These are phyloP conservation scores for Emmonsiellopsis sp. DNA, from an alignment of 2,329 filamentous ascomycete species.

Conservation along the genomic window DNA sequence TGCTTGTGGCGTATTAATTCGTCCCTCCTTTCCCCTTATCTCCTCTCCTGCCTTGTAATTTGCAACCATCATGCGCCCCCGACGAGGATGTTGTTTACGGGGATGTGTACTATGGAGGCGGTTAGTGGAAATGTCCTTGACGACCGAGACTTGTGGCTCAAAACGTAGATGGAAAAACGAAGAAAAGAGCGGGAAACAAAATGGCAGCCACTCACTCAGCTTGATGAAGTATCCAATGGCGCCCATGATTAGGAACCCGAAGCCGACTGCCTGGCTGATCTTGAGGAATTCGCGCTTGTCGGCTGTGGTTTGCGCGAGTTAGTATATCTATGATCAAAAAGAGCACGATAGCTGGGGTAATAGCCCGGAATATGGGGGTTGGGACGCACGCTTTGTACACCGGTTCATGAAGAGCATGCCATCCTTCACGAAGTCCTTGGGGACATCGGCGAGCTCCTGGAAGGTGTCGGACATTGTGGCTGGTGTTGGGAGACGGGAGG, in stretches of 20 bases:
- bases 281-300: constrained; percentile 52
- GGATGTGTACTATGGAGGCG: constrained; percentile 35
- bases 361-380: too few species aligned
- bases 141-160: not conserved
- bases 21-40: not conserved
- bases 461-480: constrained; percentile 45
- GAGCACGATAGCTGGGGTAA: not conserved
- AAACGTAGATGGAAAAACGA: not conserved
- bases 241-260: constrained; percentile 52
- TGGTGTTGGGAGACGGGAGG: not conserved
- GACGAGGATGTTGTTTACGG: constrained; percentile 42
- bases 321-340: constrained; percentile 1
- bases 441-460: constrained; percentile 52
- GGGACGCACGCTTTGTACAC: constrained; percentile 38
- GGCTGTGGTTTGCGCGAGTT: constrained; percentile 31
- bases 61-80: constrained; percentile 30
- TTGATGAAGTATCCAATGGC: constrained; percentile 53
- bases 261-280: constrained; percentile 51
- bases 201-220: constrained; percentile 39
- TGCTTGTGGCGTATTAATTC: too few species aligned
- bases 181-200: not conserved
- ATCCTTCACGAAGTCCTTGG: constrained; percentile 44
- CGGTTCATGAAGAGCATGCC: constrained; percentile 40
- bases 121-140: not conserved
- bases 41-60: not conserved